Base-by-base conservation (phyloP, 2,329 filamentous ascomycete species). In the Xylariaceae sp. region DNA sequence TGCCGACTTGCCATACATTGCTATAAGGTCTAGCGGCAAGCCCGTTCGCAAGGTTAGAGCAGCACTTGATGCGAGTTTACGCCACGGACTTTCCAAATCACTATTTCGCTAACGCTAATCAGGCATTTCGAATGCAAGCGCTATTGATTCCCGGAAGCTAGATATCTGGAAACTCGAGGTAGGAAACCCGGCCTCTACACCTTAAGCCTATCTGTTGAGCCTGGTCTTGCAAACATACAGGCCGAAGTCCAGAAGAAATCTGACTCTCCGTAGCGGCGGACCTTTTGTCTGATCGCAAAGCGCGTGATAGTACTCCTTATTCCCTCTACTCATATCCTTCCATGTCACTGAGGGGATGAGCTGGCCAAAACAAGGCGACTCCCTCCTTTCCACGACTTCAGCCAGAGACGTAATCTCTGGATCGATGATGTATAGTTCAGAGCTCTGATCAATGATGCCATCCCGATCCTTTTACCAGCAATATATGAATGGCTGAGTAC, bases 11-110 rank as follows among this genome's bases (percentile, higher is more conserved):
- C 31, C 35, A 19, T 19, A 38, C 3, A 19, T 46, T n/a, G 29
- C 45, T 22, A 9, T 54, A 13, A 53, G 35, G 29, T 39, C 34
- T 3, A 33, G 22, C 9, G 30, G 36, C 9, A 35, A 29, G 13
- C 29, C 30, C 4, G 12, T 54, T n/a, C 36, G 39, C 28, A 48
- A 31, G 28, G 35, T 57, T 3, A 44, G 46, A 22, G 53, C 53
- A 22, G 40, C 41, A 19, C 55, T 57, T 41, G 54, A 57, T 26
- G 54, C 56, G 43, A 54, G 53, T 41, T n/a, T 11, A 12, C n/a
- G 28, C 2, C n/a, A n/a, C n/a, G n/a, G n/a, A n/a, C n/a, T n/a
- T n/a, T n/a, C n/a, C n/a, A n/a, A n/a, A n/a, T n/a, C n/a, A n/a
- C n/a, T n/a, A n/a, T n/a, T n/a, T n/a, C 24, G 29, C 42, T 52